Evolutionary conservation across 805 yeast species (phyloP).

Genomic region (Cephaloascus fragrans): DNA sequence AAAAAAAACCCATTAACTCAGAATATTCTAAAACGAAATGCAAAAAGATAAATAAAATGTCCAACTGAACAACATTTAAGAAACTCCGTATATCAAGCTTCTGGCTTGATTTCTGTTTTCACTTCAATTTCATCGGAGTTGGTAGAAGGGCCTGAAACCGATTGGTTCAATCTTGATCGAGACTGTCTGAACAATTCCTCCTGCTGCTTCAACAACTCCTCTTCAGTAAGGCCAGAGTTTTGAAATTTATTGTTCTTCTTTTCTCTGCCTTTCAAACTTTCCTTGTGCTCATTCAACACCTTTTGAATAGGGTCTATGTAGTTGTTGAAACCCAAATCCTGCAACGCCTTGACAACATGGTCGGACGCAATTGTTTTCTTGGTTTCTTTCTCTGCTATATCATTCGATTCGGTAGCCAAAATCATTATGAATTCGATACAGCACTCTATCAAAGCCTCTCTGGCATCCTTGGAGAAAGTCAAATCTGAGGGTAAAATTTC

Average conservation of each 20-base stretch:
- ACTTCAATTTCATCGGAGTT: not conserved
- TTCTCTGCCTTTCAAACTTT: conserved; percentile 78
- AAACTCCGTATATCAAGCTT: too few relatives aligned
- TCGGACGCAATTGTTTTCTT: conserved; percentile 96
- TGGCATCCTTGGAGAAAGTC: conserved; percentile 83
- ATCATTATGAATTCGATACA: conserved; percentile 95
- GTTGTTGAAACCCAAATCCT: conserved; percentile 77
- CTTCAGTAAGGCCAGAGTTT: conserved; percentile 86
- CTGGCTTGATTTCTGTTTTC: not conserved
- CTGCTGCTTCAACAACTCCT: conserved; percentile 84
- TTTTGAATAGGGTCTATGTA: conserved; percentile 77
- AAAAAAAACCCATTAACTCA: too few relatives aligned
- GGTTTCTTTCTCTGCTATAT: conserved; percentile 91
- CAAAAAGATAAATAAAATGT: too few relatives aligned
- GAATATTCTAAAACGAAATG: too few relatives aligned
- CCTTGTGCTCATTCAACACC: conserved; percentile 80
- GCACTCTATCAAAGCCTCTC: conserved; percentile 92
- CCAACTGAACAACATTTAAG: too few relatives aligned
- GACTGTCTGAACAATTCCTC: conserved; percentile 83
- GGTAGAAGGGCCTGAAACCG: not conserved
- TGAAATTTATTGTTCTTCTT: conserved; percentile 88
- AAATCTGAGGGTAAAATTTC: conserved; percentile 87
- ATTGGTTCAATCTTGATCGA: conserved; percentile 48
- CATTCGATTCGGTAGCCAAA: conserved; percentile 85
- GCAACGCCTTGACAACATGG: conserved; percentile 85